phyloP scores from a whole-genome alignment of 2,329 filamentous ascomycete species.

The Colletotrichum higginsianum region DNA sequence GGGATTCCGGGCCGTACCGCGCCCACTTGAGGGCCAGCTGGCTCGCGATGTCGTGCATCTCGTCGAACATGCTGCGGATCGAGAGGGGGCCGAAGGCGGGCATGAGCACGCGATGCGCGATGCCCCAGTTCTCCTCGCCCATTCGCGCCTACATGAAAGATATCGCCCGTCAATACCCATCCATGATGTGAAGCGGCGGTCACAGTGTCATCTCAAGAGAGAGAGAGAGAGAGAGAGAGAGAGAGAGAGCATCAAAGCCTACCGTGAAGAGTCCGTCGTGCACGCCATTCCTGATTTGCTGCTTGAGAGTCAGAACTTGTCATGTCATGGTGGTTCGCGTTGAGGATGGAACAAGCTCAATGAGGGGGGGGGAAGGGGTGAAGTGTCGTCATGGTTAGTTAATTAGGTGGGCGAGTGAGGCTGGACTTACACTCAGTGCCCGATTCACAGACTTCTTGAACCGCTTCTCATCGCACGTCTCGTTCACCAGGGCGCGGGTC shows the following conservation, averaged over 20 bases:
- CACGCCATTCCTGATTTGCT: constrained; percentile 72
- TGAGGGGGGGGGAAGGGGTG: no score
- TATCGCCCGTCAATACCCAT: neutral
- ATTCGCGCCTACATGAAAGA: constrained; percentile 27
- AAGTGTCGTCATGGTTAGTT: no score
- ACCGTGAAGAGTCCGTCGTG: constrained; percentile 52
- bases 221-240: no score
- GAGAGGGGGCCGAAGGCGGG: constrained; percentile 79
- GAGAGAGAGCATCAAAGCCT: neutral
- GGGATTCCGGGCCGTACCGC: constrained; percentile 56
- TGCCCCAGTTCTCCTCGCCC: constrained; percentile 49
- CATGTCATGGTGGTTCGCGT: no score
- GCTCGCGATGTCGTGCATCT: constrained; percentile 66
- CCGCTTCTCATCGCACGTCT: constrained; percentile 75
- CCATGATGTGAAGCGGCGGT: neutral
- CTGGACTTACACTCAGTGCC: constrained; percentile 53
- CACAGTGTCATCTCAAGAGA: neutral
- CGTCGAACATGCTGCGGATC: constrained; percentile 72
- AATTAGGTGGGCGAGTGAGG: no score
- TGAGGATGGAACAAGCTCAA: neutral
- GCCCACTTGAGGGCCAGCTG: constrained; percentile 71
- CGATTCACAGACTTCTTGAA: constrained; percentile 72
- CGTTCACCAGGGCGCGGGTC: constrained; percentile 71
- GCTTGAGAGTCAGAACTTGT: neutral
- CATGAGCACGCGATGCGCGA: constrained; percentile 76